Percentiles rank a stretch among this genome's conserved stretches.
These are phyloP conservation scores for Melanomma pulvis-pyrius DNA, from an alignment of 495 filamentous ascomycete genomes.

Conservation along the genomic window DNA sequence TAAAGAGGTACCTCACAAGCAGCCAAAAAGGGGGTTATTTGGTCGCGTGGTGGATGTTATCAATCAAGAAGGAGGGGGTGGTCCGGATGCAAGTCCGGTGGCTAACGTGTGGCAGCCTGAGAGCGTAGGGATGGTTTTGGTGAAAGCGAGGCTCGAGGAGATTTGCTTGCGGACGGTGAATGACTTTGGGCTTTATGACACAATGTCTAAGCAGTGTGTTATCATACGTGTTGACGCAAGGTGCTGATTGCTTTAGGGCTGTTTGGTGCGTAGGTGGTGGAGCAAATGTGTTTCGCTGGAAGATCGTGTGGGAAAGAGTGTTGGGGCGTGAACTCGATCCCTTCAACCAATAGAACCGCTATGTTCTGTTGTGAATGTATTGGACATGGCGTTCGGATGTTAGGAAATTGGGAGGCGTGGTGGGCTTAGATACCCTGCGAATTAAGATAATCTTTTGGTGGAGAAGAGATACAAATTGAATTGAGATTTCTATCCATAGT, in stretches of 20 bases:
- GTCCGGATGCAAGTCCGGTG: conserved; percentile 4
- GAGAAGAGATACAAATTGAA: background rate
- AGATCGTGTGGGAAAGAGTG: no score
- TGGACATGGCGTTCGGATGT: no score
- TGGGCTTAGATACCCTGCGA: background rate
- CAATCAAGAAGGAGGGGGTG: background rate
- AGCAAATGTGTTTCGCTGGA: no score
- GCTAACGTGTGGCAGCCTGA: background rate
- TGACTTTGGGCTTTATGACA: conserved; percentile 39
- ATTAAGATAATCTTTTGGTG: background rate
- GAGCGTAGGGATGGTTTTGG: conserved; percentile 3
- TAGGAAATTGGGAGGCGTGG: background rate
- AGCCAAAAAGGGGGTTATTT: conserved; percentile 16
- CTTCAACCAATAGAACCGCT: no score
- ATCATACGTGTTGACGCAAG: conserved; percentile 30
- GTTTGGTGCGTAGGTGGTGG: background rate
- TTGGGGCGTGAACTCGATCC: no score
- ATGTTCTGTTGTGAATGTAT: no score
- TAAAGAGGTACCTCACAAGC: background rate
- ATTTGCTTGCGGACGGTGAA: conserved; percentile 34
- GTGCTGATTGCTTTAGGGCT: conserved; percentile 14
- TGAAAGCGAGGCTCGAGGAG: conserved; percentile 29
- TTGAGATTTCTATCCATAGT: background rate
- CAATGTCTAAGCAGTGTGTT: conserved; percentile 32
- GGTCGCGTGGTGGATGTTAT: conserved; percentile 11